These are phyloP conservation scores for Heterococcus sp. DNA, from an alignment of 108 stramenopile species.

Conservation along the genomic window DNA sequence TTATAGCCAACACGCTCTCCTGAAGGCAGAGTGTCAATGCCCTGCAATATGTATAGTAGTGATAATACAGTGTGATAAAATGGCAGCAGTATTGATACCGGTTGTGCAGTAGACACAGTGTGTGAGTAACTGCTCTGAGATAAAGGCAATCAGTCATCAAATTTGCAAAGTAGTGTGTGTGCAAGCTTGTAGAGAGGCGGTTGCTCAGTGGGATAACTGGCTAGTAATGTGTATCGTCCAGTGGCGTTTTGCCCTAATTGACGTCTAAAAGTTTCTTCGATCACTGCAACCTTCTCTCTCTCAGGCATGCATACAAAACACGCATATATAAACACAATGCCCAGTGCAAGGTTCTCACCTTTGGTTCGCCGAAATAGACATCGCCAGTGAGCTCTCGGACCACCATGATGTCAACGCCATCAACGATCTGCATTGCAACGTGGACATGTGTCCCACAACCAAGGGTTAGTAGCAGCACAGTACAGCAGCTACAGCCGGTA, in stretches of 20 bases:
- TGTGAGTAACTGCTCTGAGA: neutral
- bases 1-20: slow-evolving; percentile 86
- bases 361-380: slow-evolving; percentile 98
- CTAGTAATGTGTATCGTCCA: neutral
- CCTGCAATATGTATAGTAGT: slow-evolving; percentile 4
- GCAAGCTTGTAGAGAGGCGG: slow-evolving; percentile 42
- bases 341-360: slow-evolving; percentile 63
- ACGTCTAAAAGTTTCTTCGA: neutral
- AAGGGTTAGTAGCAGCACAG: no score
- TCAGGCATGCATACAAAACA: neutral
- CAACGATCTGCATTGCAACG: slow-evolving; percentile 64
- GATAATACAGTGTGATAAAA: neutral
- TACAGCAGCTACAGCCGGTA: no score
- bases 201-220: slow-evolving; percentile 1
- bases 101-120: neutral
- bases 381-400: slow-evolving; percentile 96
- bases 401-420: slow-evolving; percentile 95
- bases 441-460: no score
- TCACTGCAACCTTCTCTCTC: neutral
- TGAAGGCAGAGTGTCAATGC: slow-evolving; percentile 10
- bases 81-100: neutral
- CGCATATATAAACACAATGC: neutral
- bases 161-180: slow-evolving; percentile 53
- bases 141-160: neutral
- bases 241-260: neutral